Evolutionary conservation across 176 grass and related monocot genomes (phyloP).

Genomic region (Triticum urartu): DNA sequence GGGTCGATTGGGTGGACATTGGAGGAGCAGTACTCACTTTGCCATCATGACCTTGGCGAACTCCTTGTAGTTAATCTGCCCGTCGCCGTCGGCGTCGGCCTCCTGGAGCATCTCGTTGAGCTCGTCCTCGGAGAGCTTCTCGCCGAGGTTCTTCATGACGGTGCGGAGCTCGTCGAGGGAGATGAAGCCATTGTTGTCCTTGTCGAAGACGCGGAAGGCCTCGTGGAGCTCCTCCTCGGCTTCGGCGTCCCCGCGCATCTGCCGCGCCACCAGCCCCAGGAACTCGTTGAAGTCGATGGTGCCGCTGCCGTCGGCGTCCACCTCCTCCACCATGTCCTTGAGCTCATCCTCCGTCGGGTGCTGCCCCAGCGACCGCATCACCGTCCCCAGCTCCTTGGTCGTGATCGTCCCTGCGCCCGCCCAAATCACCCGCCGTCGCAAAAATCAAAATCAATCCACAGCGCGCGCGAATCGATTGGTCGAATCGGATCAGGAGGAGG

Average conservation of each 20-base stretch:
- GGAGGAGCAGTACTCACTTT: constrained; percentile 49
- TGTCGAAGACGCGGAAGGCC: constrained; percentile 84
- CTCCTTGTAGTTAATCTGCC: constrained; percentile 87
- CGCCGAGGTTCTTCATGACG: constrained; percentile 78
- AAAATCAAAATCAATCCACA: background rate
- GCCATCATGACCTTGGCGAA: constrained; percentile 93
- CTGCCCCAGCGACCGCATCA: constrained; percentile 63
- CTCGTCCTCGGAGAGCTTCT: constrained; percentile 65
- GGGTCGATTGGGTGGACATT: background rate
- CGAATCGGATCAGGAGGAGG: background rate
- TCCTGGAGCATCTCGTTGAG: constrained; percentile 76
- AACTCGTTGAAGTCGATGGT: constrained; percentile 64
- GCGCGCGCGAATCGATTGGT: background rate
- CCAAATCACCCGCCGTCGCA: background rate
- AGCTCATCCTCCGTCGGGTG: constrained; percentile 64
- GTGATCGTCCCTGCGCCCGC: constrained; percentile 49
- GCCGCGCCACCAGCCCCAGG: constrained; percentile 47
- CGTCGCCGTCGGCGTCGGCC: constrained; percentile 73
- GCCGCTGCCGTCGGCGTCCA: constrained; percentile 53
- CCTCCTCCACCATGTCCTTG: constrained; percentile 52
- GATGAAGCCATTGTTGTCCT: constrained; percentile 87
- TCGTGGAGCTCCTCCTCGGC: constrained; percentile 65
- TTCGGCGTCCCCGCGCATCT: constrained; percentile 39
- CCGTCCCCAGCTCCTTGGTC: constrained; percentile 63
- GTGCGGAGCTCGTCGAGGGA: constrained; percentile 60